A percentile compares a stretch with the other conserved stretches of the same genome.
phyloP scores from a whole-genome alignment of 2,329 filamentous ascomycete species.

The Arthrobotrys iridis region DNA sequence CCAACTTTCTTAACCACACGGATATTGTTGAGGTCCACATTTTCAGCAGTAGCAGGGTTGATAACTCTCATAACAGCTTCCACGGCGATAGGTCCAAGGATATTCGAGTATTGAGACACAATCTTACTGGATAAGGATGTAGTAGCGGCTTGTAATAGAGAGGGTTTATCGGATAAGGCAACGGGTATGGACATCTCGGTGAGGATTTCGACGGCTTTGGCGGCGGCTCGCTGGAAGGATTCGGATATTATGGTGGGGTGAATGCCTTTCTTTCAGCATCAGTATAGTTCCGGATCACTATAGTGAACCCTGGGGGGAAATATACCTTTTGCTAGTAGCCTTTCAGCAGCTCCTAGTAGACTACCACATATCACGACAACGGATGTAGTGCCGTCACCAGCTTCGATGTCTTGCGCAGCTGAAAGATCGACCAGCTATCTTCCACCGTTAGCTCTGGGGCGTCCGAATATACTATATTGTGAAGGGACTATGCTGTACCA shows the following conservation, averaged over 20 bases:
- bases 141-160: conserved; percentile 93
- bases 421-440: conserved; percentile 85
- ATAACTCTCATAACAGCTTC: conserved; percentile 96
- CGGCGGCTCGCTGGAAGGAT: conserved; percentile 93
- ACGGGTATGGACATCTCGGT: conserved; percentile 97
- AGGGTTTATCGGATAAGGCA: conserved; percentile 83
- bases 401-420: conserved; percentile 96
- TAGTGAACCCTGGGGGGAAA: not conserved
- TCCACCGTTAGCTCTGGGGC: not conserved
- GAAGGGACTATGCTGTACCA: conserved; percentile 65
- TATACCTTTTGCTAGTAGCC: conserved; percentile 81
- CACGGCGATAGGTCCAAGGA: conserved; percentile 96
- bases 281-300: not conserved
- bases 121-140: conserved; percentile 99
- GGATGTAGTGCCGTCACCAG: conserved; percentile 96
- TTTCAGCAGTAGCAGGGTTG: conserved; percentile 92
- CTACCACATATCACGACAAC: conserved; percentile 98
- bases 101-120: conserved; percentile 94
- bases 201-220: conserved; percentile 85
- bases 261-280: conserved; percentile 67
- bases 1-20: conserved; percentile 97
- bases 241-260: conserved; percentile 98
- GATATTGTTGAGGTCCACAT: conserved; percentile 96
- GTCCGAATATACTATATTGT: not conserved
- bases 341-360: conserved; percentile 90